phyloP scores from a whole-genome alignment of 129 eudicot genomes.

The Smallanthus sonchifolius region DNA sequence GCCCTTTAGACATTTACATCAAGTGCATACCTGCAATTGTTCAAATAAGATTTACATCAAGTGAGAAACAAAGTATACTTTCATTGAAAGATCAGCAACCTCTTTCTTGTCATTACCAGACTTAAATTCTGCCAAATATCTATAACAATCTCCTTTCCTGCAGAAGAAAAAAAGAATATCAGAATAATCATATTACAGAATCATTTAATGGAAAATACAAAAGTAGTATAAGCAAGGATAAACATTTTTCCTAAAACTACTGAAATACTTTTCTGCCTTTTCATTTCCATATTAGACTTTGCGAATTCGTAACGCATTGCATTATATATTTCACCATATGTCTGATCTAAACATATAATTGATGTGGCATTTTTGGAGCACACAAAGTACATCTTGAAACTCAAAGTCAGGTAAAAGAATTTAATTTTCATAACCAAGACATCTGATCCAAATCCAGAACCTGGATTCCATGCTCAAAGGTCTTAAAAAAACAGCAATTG shows the following conservation, averaged over 20 bases:
- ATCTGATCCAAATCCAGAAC: not conserved
- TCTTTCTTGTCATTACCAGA: too few relatives aligned
- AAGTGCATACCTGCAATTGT: constrained; percentile 78
- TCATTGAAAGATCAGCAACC: constrained; percentile 32
- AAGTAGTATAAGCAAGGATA: not conserved
- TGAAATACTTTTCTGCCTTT: not conserved
- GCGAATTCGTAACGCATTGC: not conserved
- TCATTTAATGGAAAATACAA: not conserved
- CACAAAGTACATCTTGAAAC: not conserved
- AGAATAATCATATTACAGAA: not conserved
- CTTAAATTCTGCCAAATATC: constrained; percentile 46
- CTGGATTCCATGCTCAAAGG: not conserved
- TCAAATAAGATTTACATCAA: not conserved
- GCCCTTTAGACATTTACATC: constrained; percentile 99
- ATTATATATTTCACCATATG: not conserved
- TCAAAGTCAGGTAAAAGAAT: not conserved
- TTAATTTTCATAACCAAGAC: not conserved
- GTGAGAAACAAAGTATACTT: constrained; percentile 28
- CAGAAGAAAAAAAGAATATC: not conserved
- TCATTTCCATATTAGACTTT: not conserved
- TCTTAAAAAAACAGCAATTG: too few relatives aligned
- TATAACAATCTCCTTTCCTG: constrained; percentile 68
- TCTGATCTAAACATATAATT: not conserved
- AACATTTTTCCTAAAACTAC: not conserved
- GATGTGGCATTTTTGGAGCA: not conserved